Percentiles rank a stretch among this genome's conserved stretches.
Conservation (phyloP, 345 rosid species). For the Alliaria petiolata region DNA sequence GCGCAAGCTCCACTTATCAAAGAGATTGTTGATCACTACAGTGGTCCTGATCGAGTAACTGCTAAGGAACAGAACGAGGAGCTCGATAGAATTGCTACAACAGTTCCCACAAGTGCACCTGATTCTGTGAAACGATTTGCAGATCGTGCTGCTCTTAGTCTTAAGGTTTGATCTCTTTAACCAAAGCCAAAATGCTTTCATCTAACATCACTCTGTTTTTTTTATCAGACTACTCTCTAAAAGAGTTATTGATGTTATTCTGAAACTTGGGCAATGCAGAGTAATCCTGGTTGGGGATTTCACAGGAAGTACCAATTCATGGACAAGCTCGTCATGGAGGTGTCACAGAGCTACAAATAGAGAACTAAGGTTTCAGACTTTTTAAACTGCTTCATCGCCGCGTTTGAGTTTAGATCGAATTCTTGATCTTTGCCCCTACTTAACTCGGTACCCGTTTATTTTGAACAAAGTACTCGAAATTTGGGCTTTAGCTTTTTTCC, state of each 20-base stretch:
- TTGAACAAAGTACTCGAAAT: background rate
- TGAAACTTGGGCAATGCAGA: slow-evolving; percentile 46
- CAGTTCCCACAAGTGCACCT: slow-evolving; percentile 64
- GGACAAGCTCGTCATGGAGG: slow-evolving; percentile 80
- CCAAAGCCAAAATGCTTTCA: background rate
- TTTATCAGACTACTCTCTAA: background rate
- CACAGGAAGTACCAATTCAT: slow-evolving; percentile 88
- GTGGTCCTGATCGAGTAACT: slow-evolving; percentile 88
- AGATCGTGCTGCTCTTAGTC: slow-evolving; percentile 69
- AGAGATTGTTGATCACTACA: slow-evolving; percentile 72
- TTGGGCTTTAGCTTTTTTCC: background rate
- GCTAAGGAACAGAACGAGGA: slow-evolving; percentile 81
- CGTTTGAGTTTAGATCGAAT: slow-evolving; percentile 8
- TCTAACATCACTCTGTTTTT: background rate
- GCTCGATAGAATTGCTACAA: slow-evolving; percentile 75
- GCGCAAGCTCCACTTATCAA: slow-evolving; percentile 60
- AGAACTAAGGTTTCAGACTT: slow-evolving; percentile 7
- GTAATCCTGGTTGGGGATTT: slow-evolving; percentile 95
- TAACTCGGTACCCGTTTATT: slow-evolving; percentile 8
- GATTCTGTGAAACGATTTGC: slow-evolving; percentile 71
- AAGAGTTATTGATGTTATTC: background rate
- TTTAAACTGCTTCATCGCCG: background rate
- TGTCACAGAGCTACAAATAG: slow-evolving; percentile 60
- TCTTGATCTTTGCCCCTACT: background rate
- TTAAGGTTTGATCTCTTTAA: slow-evolving; percentile 49